Evolutionary conservation across 208 protist species (phyloP).

Genomic region (Entamoeba histolytica): DNA sequence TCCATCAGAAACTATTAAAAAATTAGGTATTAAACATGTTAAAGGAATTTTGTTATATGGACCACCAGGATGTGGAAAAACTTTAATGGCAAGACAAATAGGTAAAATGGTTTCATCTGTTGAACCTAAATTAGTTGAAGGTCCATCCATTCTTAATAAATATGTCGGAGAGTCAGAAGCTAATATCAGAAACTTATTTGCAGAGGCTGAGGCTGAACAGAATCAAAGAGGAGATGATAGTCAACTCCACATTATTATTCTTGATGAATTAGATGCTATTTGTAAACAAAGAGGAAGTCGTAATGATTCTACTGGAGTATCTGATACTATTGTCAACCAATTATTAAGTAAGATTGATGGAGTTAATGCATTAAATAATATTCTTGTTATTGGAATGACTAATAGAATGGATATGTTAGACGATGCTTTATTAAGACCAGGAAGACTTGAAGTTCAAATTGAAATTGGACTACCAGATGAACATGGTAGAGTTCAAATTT

Average conservation of each 20-base stretch:
- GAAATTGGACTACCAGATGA: constrained; percentile 79
- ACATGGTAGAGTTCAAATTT: constrained; percentile 80
- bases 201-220: constrained; percentile 73
- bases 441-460: constrained; percentile 83
- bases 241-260: constrained; percentile 95
- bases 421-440: constrained; percentile 88
- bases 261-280: constrained; percentile 83
- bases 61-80: constrained; percentile 85
- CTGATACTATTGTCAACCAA: constrained; percentile 95
- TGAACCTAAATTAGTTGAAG: constrained; percentile 33
- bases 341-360: constrained; percentile 96
- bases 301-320: constrained; percentile 71
- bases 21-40: neutral
- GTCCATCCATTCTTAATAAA: constrained; percentile 80
- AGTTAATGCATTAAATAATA: constrained; percentile 92
- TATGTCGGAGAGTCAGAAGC: constrained; percentile 92
- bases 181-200: constrained; percentile 95
- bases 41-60: constrained; percentile 19
- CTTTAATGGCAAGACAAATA: constrained; percentile 95
- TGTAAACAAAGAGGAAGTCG: constrained; percentile 58
- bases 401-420: constrained; percentile 96
- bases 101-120: constrained; percentile 80
- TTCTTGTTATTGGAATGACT: constrained; percentile 98
- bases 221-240: constrained; percentile 65
- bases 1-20: neutral